Conservation (phyloP, 768 basidiomycete species). For the Asterophora parasitica region DNA sequence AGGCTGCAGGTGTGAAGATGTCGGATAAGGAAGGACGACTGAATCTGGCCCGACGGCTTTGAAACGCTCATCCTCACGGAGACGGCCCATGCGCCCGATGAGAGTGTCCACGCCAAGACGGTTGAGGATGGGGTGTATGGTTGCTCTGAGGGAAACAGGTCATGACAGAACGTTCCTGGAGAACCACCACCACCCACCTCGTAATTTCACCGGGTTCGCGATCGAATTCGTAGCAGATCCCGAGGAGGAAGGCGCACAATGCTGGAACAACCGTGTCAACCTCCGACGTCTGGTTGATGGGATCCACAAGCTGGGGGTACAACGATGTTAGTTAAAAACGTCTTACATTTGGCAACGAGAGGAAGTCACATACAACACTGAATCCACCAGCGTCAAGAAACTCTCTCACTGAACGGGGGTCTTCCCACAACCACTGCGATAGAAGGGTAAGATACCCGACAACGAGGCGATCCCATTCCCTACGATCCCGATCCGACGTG, state of each 20-base stretch:
- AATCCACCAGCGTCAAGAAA: constrained; percentile 89
- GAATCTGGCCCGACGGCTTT: constrained; percentile 83
- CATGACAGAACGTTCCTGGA: not conserved
- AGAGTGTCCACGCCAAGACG: constrained; percentile 89
- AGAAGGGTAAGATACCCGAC: constrained; percentile 81
- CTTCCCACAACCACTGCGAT: constrained; percentile 96
- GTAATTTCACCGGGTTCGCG: constrained; percentile 93
- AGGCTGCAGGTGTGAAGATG: constrained; percentile 27
- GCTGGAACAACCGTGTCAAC: constrained; percentile 85
- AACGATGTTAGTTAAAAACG: not conserved
- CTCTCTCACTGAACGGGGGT: constrained; percentile 79
- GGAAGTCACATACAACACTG: constrained; percentile 64
- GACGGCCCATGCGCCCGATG: constrained; percentile 76
- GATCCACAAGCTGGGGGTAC: constrained; percentile 69
- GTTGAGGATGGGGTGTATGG: constrained; percentile 84
- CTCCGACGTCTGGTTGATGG: constrained; percentile 86
- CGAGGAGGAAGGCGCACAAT: constrained; percentile 86
- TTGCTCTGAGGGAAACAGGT: constrained; percentile 44
- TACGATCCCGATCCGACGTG: constrained; percentile 62
- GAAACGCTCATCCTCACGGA: constrained; percentile 92
- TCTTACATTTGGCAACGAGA: not conserved
- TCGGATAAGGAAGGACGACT: constrained; percentile 58
- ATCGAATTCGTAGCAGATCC: constrained; percentile 95
- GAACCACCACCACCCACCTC: constrained; percentile 43
- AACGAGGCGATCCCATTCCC: constrained; percentile 90